Percentiles rank a stretch among this genome's conserved stretches.
phyloP scores from a whole-genome alignment of 352 stramenopile genomes.

The Phytophthora multivora region DNA sequence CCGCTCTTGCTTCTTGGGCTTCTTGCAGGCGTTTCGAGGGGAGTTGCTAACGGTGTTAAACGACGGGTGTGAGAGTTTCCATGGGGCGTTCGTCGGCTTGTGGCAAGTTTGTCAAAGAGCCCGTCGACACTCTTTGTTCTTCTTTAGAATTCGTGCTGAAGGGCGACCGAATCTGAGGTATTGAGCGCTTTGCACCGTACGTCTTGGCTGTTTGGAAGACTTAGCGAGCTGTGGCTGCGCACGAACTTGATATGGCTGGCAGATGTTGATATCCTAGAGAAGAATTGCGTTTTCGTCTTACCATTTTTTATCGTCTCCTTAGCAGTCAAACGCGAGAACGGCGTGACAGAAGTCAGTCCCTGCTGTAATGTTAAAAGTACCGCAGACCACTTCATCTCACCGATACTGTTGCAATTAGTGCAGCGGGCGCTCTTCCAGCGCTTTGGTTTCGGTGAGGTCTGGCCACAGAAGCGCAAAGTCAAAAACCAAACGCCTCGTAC shows the following conservation, averaged over 20 bases:
- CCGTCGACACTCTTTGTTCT: conserved; percentile 6
- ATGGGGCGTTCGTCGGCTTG: conserved; percentile 4
- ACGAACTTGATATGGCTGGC: not conserved
- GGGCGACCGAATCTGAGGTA: conserved; percentile 6
- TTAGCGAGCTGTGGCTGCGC: not conserved
- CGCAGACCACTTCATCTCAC: not conserved
- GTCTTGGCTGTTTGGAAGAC: not conserved
- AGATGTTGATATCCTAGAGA: not conserved
- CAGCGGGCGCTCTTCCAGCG: not conserved
- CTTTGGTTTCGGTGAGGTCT: conserved; percentile 3
- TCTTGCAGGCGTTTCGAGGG: conserved; percentile 1
- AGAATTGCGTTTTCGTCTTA: too few species aligned
- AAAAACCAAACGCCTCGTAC: not conserved
- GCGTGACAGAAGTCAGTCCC: not conserved
- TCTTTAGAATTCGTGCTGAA: conserved; percentile 27
- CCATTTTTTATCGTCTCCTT: too few species aligned
- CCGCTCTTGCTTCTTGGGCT: conserved; percentile 10
- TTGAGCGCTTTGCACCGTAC: conserved; percentile 1
- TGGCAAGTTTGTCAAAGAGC: conserved; percentile 17
- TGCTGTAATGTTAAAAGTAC: conserved; percentile 1
- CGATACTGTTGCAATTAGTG: not conserved
- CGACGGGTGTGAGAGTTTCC: conserved; percentile 12
- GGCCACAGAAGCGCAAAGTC: not conserved
- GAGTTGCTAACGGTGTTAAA: conserved; percentile 32
- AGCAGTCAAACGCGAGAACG: not conserved